phyloP scores from a whole-genome alignment of 163 green algal species.

The Scenedesmus sp. region DNA sequence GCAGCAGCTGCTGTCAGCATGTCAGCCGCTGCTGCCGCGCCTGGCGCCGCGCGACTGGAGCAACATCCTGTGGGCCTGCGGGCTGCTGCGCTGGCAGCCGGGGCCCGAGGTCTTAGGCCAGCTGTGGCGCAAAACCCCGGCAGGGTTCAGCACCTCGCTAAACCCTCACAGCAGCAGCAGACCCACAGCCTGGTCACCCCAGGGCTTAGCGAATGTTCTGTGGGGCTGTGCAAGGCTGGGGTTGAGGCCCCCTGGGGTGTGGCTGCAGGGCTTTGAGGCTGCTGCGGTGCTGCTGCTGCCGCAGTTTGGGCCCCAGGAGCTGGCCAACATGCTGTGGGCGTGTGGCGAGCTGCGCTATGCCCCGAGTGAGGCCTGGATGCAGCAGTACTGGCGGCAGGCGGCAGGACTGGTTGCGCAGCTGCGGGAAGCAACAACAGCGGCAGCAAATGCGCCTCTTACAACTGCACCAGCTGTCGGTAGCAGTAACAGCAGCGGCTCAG shows the following conservation, averaged over 20 bases:
- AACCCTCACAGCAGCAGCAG: constrained; percentile 42
- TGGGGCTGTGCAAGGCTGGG: constrained; percentile 26
- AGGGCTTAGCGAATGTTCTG: constrained; percentile 17
- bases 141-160: constrained; percentile 43
- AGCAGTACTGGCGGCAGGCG: constrained; percentile 24
- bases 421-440: not conserved
- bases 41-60: constrained; percentile 34
- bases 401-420: not conserved
- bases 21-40: not conserved
- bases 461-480: not conserved
- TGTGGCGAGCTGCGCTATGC: constrained; percentile 3
- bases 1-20: not conserved
- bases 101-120: not conserved
- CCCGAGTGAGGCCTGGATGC: constrained; percentile 19
- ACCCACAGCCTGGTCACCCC: constrained; percentile 14
- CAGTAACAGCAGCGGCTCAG: not conserved
- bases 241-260: not conserved
- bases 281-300: not conserved
- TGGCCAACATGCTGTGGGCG: constrained; percentile 34
- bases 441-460: not conserved
- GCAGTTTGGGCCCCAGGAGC: not conserved
- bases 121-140: constrained; percentile 42
- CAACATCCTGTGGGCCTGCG: constrained; percentile 28
- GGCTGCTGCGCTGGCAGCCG: not conserved
- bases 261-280: constrained; percentile 48